phyloP scores from a whole-genome alignment of 1,139 yeast species.

The Scheffersomyces lignicola region DNA sequence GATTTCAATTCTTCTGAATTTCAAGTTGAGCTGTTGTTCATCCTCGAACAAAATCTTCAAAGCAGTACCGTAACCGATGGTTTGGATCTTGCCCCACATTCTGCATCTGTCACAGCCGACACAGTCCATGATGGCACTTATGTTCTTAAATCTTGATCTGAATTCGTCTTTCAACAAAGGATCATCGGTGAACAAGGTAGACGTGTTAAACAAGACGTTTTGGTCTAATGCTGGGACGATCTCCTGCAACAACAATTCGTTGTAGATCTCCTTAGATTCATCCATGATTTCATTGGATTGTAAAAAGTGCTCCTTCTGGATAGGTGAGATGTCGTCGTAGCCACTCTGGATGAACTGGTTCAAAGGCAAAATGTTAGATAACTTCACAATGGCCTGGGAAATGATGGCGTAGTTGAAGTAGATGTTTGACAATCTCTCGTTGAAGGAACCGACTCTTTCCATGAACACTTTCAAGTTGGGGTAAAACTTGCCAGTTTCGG shows the following conservation, averaged over 20 bases:
- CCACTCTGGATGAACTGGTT: slow-evolving; percentile 24
- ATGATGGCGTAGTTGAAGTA: slow-evolving; percentile 92
- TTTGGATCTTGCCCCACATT: slow-evolving; percentile 96
- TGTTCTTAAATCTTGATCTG: slow-evolving; percentile 80
- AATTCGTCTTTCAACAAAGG: slow-evolving; percentile 78
- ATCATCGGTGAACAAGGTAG: slow-evolving; percentile 47
- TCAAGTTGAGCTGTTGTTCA: slow-evolving; percentile 48
- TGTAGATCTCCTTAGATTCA: slow-evolving; percentile 41
- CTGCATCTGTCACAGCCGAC: slow-evolving; percentile 98
- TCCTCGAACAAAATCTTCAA: slow-evolving; percentile 81
- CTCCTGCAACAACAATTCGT: slow-evolving; percentile 27
- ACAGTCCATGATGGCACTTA: slow-evolving; percentile 93
- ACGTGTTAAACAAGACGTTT: slow-evolving; percentile 45
- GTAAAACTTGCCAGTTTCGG: slow-evolving; percentile 74
- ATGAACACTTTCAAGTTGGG: slow-evolving; percentile 82
- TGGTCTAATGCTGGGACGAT: slow-evolving; percentile 28
- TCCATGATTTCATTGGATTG: slow-evolving; percentile 30
- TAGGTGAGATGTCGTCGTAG: slow-evolving; percentile 20
- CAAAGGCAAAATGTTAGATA: slow-evolving; percentile 34
- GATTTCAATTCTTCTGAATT: slow-evolving; percentile 78
- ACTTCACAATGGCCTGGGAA: slow-evolving; percentile 74
- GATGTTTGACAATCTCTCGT: slow-evolving; percentile 85
- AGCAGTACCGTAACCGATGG: slow-evolving; percentile 96
- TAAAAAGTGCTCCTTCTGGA: slow-evolving; percentile 48
- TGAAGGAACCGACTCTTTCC: slow-evolving; percentile 85